phyloP scores from a whole-genome alignment of 2,329 filamentous ascomycete genomes.

The Colletotrichum tropicale region DNA sequence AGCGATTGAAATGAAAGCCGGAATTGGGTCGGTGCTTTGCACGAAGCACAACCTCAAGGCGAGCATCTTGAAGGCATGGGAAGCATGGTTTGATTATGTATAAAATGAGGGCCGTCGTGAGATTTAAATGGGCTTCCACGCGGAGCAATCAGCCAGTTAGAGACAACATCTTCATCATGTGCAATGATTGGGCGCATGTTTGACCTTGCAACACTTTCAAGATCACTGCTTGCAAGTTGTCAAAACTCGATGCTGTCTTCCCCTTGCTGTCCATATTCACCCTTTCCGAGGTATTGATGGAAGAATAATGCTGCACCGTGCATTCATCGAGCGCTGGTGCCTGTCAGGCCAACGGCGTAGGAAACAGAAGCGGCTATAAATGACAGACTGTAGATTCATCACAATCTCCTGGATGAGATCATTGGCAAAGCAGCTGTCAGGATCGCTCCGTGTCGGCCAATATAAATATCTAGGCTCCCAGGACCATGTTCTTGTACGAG shows the following conservation, averaged over 20 bases:
- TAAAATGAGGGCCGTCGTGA: neutral
- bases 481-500: rapidly evolving
- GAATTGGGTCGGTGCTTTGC: rapidly evolving
- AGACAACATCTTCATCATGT: neutral
- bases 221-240: neutral
- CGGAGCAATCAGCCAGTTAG: neutral
- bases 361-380: neutral
- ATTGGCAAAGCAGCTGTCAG: neutral
- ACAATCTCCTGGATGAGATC: no score
- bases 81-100: neutral
- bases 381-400: rapidly evolving
- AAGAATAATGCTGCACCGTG: rapidly evolving
- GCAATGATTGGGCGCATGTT: neutral
- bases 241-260: rapidly evolving
- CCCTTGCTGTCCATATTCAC: rapidly evolving
- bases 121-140: neutral
- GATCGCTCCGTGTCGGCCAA: neutral
- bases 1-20: rapidly evolving
- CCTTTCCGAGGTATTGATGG: neutral
- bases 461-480: neutral
- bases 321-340: rapidly evolving
- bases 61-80: rapidly evolving
- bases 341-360: neutral
- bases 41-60: rapidly evolving
- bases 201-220: neutral